These are phyloP conservation scores for Cokeromyces recurvatus DNA, from an alignment of 371 early-diverging fungal genomes.

Conservation along the genomic window DNA sequence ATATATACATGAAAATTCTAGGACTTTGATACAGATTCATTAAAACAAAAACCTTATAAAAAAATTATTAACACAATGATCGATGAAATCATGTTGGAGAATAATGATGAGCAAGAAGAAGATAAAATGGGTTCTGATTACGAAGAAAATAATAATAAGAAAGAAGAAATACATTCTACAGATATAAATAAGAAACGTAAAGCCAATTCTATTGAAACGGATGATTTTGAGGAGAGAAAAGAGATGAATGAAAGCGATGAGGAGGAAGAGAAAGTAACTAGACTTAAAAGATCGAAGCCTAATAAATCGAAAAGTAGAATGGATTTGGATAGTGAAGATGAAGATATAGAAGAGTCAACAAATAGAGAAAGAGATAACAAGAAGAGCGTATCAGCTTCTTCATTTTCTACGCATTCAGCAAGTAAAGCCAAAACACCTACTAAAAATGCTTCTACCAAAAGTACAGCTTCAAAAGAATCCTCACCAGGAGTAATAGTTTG, in stretches of 20 bases:
- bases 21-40: constrained; percentile 17
- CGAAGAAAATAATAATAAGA: no score
- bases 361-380: neutral
- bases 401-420: no score
- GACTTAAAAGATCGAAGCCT: neutral
- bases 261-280: constrained; percentile 5
- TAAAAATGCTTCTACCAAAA: constrained; percentile 1
- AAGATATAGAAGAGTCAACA: constrained; percentile 2
- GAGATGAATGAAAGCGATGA: neutral
- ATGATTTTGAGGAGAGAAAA: constrained; percentile 2
- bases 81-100: constrained; percentile 12
- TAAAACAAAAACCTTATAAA: constrained; percentile 27
- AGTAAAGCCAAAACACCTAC: no score
- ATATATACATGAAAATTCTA: neutral
- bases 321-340: neutral
- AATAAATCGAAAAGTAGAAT: neutral
- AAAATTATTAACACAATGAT: constrained; percentile 15
- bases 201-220: neutral
- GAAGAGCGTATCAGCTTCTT: neutral
- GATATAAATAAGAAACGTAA: no score
- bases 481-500: no score
- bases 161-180: no score
- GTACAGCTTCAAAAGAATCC: neutral
- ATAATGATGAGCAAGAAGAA: no score
- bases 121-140: no score